Conservation (phyloP, 1,139 yeast species). For the Yamadazyma sp. region DNA sequence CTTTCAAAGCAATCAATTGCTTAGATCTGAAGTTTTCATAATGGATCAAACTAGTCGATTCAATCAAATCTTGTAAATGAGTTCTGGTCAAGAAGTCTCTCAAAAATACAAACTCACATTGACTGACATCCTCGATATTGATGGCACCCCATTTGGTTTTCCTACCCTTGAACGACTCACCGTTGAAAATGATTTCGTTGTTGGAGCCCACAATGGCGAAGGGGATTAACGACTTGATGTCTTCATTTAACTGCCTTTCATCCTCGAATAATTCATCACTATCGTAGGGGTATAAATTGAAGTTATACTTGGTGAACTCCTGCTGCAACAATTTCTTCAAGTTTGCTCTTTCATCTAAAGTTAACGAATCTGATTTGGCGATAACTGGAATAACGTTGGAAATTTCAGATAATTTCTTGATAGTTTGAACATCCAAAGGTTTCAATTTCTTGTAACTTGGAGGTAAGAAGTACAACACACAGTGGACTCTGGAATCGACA, state of each 20-base stretch:
- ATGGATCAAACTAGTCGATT: slow-evolving; percentile 84
- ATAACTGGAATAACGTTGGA: slow-evolving; percentile 94
- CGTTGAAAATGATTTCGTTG: slow-evolving; percentile 67
- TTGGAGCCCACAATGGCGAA: slow-evolving; percentile 97
- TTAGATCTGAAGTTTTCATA: slow-evolving; percentile 92
- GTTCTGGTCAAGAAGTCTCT: slow-evolving; percentile 94
- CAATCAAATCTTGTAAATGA: slow-evolving; percentile 93
- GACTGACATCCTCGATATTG: slow-evolving; percentile 89
- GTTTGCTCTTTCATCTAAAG: slow-evolving; percentile 76
- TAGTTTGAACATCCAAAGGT: slow-evolving; percentile 78
- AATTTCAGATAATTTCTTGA: slow-evolving; percentile 83
- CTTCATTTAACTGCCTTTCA: slow-evolving; percentile 74
- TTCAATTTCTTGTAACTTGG: slow-evolving; percentile 84
- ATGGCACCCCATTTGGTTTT: slow-evolving; percentile 91
- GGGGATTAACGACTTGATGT: slow-evolving; percentile 79
- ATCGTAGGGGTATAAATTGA: slow-evolving; percentile 87
- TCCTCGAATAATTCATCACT: slow-evolving; percentile 73
- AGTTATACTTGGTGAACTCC: slow-evolving; percentile 72
- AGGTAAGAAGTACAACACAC: slow-evolving; percentile 85
- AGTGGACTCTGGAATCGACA: slow-evolving; percentile 92
- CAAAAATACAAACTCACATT: slow-evolving; percentile 91
- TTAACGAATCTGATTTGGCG: slow-evolving; percentile 88
- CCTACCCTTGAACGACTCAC: slow-evolving; percentile 84
- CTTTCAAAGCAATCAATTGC: slow-evolving; percentile 92
- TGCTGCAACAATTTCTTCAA: slow-evolving; percentile 76